These are phyloP conservation scores for Durotheca rogersii DNA, from an alignment of 495 filamentous ascomycete genomes.

Conservation along the genomic window DNA sequence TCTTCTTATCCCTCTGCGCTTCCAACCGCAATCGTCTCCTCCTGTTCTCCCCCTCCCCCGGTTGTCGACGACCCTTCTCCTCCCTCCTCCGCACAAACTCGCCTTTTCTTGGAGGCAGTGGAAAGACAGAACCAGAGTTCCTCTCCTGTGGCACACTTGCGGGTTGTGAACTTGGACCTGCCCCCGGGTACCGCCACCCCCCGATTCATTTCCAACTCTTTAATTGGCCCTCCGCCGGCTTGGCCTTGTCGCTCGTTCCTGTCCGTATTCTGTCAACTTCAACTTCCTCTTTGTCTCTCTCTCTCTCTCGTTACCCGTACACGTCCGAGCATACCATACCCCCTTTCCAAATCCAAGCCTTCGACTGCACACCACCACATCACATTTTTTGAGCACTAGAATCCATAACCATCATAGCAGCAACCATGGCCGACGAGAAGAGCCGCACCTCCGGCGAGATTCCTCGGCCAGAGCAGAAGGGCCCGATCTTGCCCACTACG, in stretches of 20 bases:
- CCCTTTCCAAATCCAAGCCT: slow-evolving; percentile 52
- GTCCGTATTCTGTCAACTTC: slow-evolving; percentile 12
- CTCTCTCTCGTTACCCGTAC: slow-evolving; percentile 40
- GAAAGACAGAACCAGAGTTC: slow-evolving; percentile 24
- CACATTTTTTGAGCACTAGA: background rate
- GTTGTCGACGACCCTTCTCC: slow-evolving; percentile 24
- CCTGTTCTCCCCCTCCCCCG: slow-evolving; percentile 14
- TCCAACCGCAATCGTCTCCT: slow-evolving; percentile 16
- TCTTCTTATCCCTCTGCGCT: slow-evolving; percentile 16
- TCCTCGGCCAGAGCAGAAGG: slow-evolving; percentile 53
- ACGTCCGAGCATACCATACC: too few species aligned
- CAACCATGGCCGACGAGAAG: slow-evolving; percentile 67
- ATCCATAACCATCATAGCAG: slow-evolving; percentile 37
- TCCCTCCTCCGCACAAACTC: slow-evolving; percentile 1
- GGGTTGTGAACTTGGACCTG: slow-evolving; percentile 7
- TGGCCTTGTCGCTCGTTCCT: slow-evolving; percentile 36
- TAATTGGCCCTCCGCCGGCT: slow-evolving; percentile 33
- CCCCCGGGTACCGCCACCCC: slow-evolving; percentile 11
- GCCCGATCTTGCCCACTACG: slow-evolving; percentile 73
- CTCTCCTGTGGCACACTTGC: background rate
- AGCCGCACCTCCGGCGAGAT: slow-evolving; percentile 73
- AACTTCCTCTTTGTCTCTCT: slow-evolving; percentile 12
- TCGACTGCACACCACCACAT: slow-evolving; percentile 40
- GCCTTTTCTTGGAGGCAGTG: slow-evolving; percentile 13
- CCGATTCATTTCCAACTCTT: slow-evolving; percentile 16